Base-by-base conservation (phyloP, 805 yeast genomes). In the Candida boleticola region DNA sequence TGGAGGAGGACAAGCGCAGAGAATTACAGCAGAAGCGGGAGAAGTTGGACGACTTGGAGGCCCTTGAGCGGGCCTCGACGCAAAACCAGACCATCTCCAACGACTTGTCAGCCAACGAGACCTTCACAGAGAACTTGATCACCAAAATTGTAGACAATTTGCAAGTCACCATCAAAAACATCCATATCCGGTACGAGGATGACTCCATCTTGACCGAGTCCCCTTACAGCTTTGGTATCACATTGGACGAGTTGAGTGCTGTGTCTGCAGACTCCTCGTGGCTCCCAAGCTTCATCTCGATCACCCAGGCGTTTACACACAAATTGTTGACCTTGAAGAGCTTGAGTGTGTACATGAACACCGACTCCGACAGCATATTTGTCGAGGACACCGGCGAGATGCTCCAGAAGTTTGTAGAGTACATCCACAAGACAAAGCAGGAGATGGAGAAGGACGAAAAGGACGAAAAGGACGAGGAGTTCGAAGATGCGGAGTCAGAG, bases 111-210 rank as follows among this genome's bases (percentile, higher is more conserved):
- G 72, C 80, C 42, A 85, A 82, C 59, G 92, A 89, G 59, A 74
- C 89, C 30, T 93, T 93, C 61, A 82, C 95, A 10, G 97, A 89
- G 52, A 81, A 89, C 34, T 71, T 93, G 45, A 74, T 89, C 5
- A 85, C 97, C 1, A 95, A 95, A 60, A 83, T 93, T 49, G 84
- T 92, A 19, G 98, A 93, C 61, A 93, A 93, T 57, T 66, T 95
- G 40, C 99, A 93, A 61, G 77, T 93, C 10, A 86, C 96, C 2
- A 87, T 93, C 49, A 87, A 83, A 53, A 89, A 88, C 57, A 93
- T 93, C 48, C 99, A 93, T 61, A 62, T 93, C 17, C 74, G 99
- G 43, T 93, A 90, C 55, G 99, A 95, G 55, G 99, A 93, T 63
- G 74, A 73, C 44, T 68, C 76, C 5, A 74, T 79, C 3, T 82